These are phyloP conservation scores for Lentinus brumalis DNA, from an alignment of 768 basidiomycete genomes.

Conservation along the genomic window DNA sequence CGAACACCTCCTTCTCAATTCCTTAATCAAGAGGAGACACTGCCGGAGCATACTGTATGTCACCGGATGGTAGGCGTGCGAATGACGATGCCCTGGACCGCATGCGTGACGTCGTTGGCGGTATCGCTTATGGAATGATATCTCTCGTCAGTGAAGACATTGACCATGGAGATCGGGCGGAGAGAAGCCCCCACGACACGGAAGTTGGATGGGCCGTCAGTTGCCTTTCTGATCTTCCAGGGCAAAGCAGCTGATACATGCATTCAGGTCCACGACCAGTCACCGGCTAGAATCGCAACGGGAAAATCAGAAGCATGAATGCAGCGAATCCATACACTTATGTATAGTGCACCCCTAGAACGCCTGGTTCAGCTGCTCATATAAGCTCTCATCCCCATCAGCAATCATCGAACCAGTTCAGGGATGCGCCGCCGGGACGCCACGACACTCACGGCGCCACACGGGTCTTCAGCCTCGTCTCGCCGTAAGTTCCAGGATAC, in stretches of 20 bases:
- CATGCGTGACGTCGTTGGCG: not conserved
- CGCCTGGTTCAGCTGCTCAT: not conserved
- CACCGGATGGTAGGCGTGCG: not conserved
- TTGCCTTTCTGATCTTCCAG: too few relatives aligned
- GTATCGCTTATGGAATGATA: not conserved
- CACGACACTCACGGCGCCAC: too few relatives aligned
- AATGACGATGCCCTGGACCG: constrained; percentile 2
- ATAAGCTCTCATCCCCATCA: not conserved
- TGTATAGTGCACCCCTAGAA: not conserved
- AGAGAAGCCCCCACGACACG: not conserved
- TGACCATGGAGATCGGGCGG: not conserved
- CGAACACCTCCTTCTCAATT: not conserved
- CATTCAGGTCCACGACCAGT: too few relatives aligned
- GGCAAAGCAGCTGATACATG: too few relatives aligned
- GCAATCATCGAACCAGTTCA: not conserved
- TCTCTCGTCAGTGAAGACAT: not conserved
- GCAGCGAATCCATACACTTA: not conserved
- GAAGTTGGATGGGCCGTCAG: not conserved
- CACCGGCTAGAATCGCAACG: too few relatives aligned
- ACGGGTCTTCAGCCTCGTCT: too few relatives aligned
- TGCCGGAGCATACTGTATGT: constrained; percentile 1
- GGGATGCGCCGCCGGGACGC: too few relatives aligned
- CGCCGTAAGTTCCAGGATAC: too few relatives aligned
- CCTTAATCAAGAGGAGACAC: constrained; percentile 1
- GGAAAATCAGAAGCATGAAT: too few relatives aligned